phyloP scores from a whole-genome alignment of 2,329 filamentous ascomycete genomes.

The Neoarthrinium moseri region DNA sequence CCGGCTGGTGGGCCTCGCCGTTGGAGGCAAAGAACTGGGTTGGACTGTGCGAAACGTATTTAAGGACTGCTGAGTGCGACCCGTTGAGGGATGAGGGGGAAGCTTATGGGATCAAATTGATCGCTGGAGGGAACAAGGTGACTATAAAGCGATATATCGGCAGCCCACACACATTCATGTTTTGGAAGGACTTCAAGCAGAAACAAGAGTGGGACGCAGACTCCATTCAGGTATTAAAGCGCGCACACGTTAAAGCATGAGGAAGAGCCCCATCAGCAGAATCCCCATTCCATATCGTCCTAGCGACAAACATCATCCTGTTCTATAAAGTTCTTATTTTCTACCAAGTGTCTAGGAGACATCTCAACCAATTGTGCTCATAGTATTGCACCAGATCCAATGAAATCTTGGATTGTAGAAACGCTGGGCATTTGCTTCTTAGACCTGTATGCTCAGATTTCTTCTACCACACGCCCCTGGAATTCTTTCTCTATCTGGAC shows the following conservation, averaged over 20 bases:
- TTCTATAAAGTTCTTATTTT: too few relatives aligned
- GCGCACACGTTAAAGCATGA: conserved; percentile 25
- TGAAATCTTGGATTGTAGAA: too few relatives aligned
- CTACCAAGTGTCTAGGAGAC: too few relatives aligned
- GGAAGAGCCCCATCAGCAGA: too few relatives aligned
- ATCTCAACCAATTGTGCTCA: too few relatives aligned
- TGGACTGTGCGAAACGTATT: conserved; percentile 30
- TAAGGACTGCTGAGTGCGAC: conserved; percentile 35
- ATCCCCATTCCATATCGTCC: too few relatives aligned
- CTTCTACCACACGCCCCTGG: too few relatives aligned
- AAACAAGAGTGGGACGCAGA: conserved; percentile 33
- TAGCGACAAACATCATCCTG: too few relatives aligned
- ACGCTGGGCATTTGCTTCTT: too few relatives aligned
- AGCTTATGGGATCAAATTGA: conserved; percentile 40
- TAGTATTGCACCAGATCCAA: too few relatives aligned
- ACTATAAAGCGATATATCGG: conserved; percentile 43
- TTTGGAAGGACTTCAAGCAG: conserved; percentile 18
- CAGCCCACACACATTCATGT: conserved; percentile 48
- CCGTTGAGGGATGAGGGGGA: conserved; percentile 49
- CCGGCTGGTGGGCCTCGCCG: conserved; percentile 33
- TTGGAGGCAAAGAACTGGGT: conserved; percentile 29
- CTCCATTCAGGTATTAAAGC: conserved; percentile 26
- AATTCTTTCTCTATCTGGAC: too few relatives aligned
- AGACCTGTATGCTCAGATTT: too few relatives aligned
- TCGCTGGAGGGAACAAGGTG: conserved; percentile 43